Percentiles rank a stretch among this genome's conserved stretches.
Evolutionary conservation across 768 basidiomycete species (phyloP).

Genomic region (Amanita subjunquillea): DNA sequence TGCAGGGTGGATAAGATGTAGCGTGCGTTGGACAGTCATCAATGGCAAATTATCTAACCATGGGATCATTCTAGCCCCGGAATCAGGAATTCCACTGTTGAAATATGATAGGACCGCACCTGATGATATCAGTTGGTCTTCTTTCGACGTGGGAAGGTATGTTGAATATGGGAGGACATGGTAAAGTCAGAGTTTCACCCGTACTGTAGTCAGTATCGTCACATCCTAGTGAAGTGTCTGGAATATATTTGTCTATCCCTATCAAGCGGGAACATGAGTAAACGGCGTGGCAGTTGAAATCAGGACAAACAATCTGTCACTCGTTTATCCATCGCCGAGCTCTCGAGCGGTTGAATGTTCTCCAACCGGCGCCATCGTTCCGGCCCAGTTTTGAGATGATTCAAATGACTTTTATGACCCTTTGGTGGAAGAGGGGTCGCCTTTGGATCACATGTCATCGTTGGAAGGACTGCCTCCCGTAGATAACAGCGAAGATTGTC

Average conservation of each 20-base stretch:
- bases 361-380: constrained; percentile 45
- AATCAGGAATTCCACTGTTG: neutral
- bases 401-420: constrained; percentile 37
- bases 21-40: constrained; percentile 34
- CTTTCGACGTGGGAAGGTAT: constrained; percentile 22
- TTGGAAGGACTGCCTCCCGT: constrained; percentile 34
- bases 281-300: no score
- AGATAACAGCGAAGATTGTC: constrained; percentile 38
- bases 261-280: no score
- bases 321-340: constrained; percentile 22
- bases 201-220: constrained; percentile 27
- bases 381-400: constrained; percentile 31
- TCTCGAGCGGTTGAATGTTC: constrained; percentile 28
- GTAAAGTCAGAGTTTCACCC: constrained; percentile 32
- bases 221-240: constrained; percentile 21
- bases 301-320: constrained; percentile 24
- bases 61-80: constrained; percentile 25
- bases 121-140: constrained; percentile 29
- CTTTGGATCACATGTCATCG: constrained; percentile 20
- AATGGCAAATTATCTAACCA: constrained; percentile 46
- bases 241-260: constrained; percentile 31
- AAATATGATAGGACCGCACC: constrained; percentile 17
- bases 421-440: constrained; percentile 23
- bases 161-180: constrained; percentile 27
- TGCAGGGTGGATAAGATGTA: constrained; percentile 35